These are phyloP conservation scores for Penicillium riverlandense DNA, from an alignment of 495 filamentous ascomycete species.

Conservation along the genomic window DNA sequence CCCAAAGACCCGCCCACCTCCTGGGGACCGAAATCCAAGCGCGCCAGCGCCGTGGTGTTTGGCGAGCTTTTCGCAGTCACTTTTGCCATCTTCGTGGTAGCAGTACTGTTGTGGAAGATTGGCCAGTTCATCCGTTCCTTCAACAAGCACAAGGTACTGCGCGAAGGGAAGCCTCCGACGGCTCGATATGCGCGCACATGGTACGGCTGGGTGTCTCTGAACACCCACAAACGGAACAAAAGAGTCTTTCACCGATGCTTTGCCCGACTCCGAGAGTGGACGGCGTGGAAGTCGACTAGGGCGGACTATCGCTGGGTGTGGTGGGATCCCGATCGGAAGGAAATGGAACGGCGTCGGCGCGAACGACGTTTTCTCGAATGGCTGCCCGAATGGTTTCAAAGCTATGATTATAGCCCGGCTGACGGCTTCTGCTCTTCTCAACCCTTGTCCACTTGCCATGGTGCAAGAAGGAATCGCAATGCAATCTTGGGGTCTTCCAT, in stretches of 20 bases:
- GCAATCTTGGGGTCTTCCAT: too few species aligned
- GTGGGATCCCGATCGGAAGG: conserved; percentile 32
- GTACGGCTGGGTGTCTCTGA: conserved; percentile 37
- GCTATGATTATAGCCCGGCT: conserved; percentile 17
- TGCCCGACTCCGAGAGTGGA: conserved; percentile 13
- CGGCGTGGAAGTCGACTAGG: conserved; percentile 28
- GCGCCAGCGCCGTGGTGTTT: conserved; percentile 12
- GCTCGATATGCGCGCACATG: conserved; percentile 36
- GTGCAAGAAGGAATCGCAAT: too few species aligned
- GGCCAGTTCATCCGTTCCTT: conserved; percentile 30
- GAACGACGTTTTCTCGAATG: conserved; percentile 8
- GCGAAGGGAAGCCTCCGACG: conserved; percentile 20
- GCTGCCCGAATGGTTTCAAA: conserved; percentile 19
- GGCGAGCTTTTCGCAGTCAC: conserved; percentile 33
- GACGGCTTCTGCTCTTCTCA: conserved; percentile 13
- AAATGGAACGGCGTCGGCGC: conserved; percentile 8
- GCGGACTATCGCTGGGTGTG: conserved; percentile 33
- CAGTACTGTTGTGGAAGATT: conserved; percentile 35
- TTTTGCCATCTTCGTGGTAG: conserved; percentile 29
- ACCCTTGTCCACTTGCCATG: too few species aligned
- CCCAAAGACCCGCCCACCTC: conserved; percentile 9
- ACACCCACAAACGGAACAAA: conserved; percentile 28
- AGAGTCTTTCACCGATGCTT: conserved; percentile 11
- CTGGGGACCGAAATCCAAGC: background rate
- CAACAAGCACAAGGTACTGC: conserved; percentile 25